Evolutionary conservation across 768 basidiomycete genomes (phyloP), one percentile per base, ranked within the genome.

Genomic region (Peribolospora kevripleyi): DNA sequence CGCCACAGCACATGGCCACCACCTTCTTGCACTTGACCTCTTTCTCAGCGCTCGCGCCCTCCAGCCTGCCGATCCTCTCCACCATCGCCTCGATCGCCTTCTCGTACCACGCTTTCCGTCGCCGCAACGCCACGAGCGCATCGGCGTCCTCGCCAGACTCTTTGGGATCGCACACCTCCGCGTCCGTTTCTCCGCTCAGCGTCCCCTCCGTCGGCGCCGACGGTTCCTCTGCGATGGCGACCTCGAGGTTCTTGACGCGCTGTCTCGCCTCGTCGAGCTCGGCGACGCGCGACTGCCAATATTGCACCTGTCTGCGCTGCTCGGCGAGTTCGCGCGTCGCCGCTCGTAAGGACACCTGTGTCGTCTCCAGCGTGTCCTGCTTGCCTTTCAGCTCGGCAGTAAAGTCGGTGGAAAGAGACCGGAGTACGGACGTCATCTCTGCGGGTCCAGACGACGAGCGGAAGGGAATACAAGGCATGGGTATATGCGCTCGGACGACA

Each of bases 21-120:
- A 97, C 80, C 69, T 79, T 88, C 69, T 83, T 81, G 70, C 84
- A 91, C 67, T 87, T 81, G 62, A 82, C 80, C 65, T 88, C 84
- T 68, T 82, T 86, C 69, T 87, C 85, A 13, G 81, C 81, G 61
- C 80, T 81, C 40, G 80, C 79, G 48, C 81, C 84, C 61, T 83
- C 77, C 59, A 90, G 67, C 41, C 72, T 72, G 63, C 75, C 74
- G 57, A 93, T 68, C 57, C 84, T 74, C 57, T 75, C 72, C 59
- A 76, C 71, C 67, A 91, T 75, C 57, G 91, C 63, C 55, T 76
- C 74, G 62, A 86, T 79, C 69, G 83, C 76, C 54, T 84, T 73
- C 55, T 73, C 65, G 65, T 93, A 80, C 91, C 91, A 98, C 60
- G 77, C 66, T 63, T 77, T 80, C 69, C 91, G 65, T 64, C 88